Evolutionary conservation across 768 basidiomycete genomes (phyloP).

Genomic region (Tricholoma matsutake): DNA sequence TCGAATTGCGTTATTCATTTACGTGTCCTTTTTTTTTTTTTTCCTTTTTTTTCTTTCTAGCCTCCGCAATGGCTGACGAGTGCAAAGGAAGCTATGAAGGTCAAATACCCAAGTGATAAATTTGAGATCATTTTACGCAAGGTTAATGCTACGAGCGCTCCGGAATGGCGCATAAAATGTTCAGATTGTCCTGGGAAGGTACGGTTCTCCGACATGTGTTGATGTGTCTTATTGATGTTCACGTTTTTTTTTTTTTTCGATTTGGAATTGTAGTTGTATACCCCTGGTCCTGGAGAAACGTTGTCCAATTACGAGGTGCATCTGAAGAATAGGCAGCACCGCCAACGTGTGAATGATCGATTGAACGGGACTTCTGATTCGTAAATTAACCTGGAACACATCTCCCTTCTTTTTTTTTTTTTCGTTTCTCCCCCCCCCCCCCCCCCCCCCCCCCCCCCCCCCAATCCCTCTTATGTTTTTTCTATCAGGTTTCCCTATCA

Average conservation of each 20-base stretch:
- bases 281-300: constrained; percentile 84
- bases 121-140: constrained; percentile 77
- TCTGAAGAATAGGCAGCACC: constrained; percentile 80
- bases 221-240: not conserved
- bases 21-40: constrained; percentile 1
- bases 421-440: too few relatives aligned
- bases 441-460: not conserved
- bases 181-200: constrained; percentile 94
- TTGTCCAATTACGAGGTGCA: constrained; percentile 92
- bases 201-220: constrained; percentile 11
- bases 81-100: constrained; percentile 66
- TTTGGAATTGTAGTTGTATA: constrained; percentile 62
- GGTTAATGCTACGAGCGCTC: constrained; percentile 46
- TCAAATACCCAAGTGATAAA: constrained; percentile 73
- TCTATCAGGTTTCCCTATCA: constrained; percentile 11
- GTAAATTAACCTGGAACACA: constrained; percentile 11
- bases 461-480: not conserved
- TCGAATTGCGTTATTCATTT: not conserved
- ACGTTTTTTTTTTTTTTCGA: not conserved
- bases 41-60: constrained; percentile 18
- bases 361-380: constrained; percentile 23
- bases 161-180: constrained; percentile 92
- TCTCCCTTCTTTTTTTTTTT: too few relatives aligned
- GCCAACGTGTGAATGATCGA: constrained; percentile 68
- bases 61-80: constrained; percentile 69